These are phyloP conservation scores for Diversispora eburnea DNA, from an alignment of 192 early-diverging fungal genomes.

Conservation along the genomic window DNA sequence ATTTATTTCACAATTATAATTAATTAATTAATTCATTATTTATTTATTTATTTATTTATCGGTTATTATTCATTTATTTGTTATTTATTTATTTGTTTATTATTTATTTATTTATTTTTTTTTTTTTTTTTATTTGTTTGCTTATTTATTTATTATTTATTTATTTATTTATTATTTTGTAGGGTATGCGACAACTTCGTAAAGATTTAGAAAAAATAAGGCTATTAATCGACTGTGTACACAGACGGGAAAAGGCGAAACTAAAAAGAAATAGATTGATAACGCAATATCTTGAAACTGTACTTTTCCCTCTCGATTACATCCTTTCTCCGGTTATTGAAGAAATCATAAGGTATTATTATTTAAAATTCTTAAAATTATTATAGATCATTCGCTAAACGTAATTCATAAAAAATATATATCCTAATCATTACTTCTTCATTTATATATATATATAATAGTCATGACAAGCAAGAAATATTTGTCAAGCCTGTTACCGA, in stretches of 20 bases:
- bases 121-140: not conserved
- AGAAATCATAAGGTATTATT: conserved; percentile 61
- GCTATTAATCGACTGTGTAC: conserved; percentile 75
- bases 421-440: not conserved
- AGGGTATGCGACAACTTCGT: conserved; percentile 56
- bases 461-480: conserved; percentile 37
- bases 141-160: not conserved
- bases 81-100: not conserved
- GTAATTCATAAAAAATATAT: too few relatives aligned
- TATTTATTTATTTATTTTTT: too few relatives aligned
- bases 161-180: not conserved
- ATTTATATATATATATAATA: conserved; percentile 7
- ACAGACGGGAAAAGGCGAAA: conserved; percentile 69
- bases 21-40: not conserved
- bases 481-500: conserved; percentile 50
- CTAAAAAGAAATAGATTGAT: conserved; percentile 56
- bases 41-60: too few relatives aligned
- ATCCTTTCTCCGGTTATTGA: conserved; percentile 62
- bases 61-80: not conserved
- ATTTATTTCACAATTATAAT: too few relatives aligned
- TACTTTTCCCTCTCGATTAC: conserved; percentile 69
- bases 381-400: too few relatives aligned
- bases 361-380: not conserved
- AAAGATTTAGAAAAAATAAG: conserved; percentile 87
- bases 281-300: conserved; percentile 60